A percentile compares a stretch with the other conserved stretches of the same genome.
phyloP scores from a whole-genome alignment of 331 rosid species.

The Saraca asoca region DNA sequence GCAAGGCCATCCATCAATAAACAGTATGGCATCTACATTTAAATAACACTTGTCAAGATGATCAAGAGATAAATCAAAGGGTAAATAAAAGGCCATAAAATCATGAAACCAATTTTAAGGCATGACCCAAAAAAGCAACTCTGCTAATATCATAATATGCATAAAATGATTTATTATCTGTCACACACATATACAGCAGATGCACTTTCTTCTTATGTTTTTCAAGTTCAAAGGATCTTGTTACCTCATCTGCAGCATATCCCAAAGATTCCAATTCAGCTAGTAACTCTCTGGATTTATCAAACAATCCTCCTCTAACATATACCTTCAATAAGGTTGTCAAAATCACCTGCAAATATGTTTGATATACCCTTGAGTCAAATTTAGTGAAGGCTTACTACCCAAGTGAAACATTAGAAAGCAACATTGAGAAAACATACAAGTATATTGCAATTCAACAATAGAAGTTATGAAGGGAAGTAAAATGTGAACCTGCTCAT shows the following conservation, averaged over 20 bases:
- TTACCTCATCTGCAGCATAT: constrained; percentile 85
- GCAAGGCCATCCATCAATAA: constrained; percentile 85
- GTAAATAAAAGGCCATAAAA: constrained; percentile 10
- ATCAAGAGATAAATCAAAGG: constrained; percentile 20
- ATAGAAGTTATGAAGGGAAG: constrained; percentile 4
- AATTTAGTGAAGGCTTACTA: constrained; percentile 8
- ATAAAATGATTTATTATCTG: constrained; percentile 23
- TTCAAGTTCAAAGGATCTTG: constrained; percentile 12
- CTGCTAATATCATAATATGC: not conserved
- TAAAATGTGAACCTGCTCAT: not conserved
- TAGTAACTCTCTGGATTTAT: constrained; percentile 74
- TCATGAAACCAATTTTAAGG: constrained; percentile 18
- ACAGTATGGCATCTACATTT: constrained; percentile 84
- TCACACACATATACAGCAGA: constrained; percentile 22
- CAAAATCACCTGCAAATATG: constrained; percentile 64
- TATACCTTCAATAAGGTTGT: constrained; percentile 84
- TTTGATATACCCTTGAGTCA: constrained; percentile 13
- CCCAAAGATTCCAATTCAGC: constrained; percentile 66
- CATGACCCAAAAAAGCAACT: constrained; percentile 7
- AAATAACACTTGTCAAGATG: constrained; percentile 12
- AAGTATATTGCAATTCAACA: constrained; percentile 11
- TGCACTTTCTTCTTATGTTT: not conserved
- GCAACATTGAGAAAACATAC: not conserved
- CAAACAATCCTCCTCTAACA: constrained; percentile 83
- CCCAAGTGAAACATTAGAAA: constrained; percentile 12